Percentiles rank a stretch among this genome's conserved stretches.
Evolutionary conservation across 768 basidiomycete species (phyloP).

Genomic region (Trametes punicea): DNA sequence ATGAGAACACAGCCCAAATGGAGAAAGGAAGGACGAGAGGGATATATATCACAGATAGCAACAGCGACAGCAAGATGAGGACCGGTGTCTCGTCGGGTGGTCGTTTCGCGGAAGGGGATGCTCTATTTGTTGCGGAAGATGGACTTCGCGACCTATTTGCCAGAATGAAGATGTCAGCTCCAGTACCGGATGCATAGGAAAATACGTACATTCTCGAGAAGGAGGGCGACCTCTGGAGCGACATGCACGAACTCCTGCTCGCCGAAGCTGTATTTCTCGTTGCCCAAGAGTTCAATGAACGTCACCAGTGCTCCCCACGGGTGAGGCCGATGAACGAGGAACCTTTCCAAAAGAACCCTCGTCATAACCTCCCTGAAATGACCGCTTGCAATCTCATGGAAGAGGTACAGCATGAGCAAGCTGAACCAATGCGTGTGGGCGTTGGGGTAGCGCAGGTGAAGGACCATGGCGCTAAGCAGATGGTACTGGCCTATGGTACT

Average conservation of each 20-base stretch:
- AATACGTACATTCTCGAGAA: constrained; percentile 74
- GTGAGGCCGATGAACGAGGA: constrained; percentile 92
- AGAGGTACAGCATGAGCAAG: constrained; percentile 83
- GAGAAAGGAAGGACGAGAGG: constrained; percentile 50
- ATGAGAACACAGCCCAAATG: constrained; percentile 45
- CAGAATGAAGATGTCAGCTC: constrained; percentile 15
- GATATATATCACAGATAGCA: constrained; percentile 82
- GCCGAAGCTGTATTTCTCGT: constrained; percentile 90
- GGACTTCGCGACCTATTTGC: constrained; percentile 73
- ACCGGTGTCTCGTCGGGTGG: constrained; percentile 11
- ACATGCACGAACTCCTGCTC: constrained; percentile 81
- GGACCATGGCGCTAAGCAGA: constrained; percentile 86
- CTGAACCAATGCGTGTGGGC: constrained; percentile 99
- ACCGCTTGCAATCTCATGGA: constrained; percentile 73
- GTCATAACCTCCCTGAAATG: constrained; percentile 80
- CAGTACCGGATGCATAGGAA: constrained; percentile 1
- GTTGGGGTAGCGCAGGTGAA: constrained; percentile 96
- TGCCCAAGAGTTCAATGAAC: constrained; percentile 90
- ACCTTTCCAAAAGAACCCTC: constrained; percentile 87
- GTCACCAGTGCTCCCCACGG: constrained; percentile 95
- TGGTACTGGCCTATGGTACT: constrained; percentile 80
- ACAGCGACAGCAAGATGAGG: constrained; percentile 41
- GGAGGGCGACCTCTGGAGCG: constrained; percentile 80
- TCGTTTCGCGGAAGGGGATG: constrained; percentile 31
- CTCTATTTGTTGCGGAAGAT: constrained; percentile 77